Conservation (phyloP, 2,329 filamentous ascomycete species). For the Fusarium austroafricanum region DNA sequence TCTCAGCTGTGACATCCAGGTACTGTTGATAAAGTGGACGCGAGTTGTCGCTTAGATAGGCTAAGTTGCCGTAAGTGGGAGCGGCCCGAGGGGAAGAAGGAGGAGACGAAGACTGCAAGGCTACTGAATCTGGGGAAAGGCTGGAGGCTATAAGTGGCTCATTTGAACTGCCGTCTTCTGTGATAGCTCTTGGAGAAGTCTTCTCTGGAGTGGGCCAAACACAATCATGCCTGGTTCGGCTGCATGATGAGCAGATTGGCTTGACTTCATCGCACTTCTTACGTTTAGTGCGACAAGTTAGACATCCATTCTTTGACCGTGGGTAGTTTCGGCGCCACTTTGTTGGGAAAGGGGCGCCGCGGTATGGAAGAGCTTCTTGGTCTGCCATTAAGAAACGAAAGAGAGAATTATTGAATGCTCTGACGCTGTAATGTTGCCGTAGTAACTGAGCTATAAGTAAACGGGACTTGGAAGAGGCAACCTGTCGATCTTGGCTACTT, state of each 20-base stretch:
- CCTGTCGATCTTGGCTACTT: neutral
- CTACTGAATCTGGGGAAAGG: no score
- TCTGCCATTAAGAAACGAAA: neutral
- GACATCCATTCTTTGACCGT: conserved; percentile 15
- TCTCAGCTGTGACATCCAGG: conserved; percentile 1
- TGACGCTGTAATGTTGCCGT: no score
- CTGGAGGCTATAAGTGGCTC: neutral
- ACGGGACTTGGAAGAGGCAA: neutral
- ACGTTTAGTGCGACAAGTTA: conserved; percentile 13
- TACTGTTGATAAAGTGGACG: conserved; percentile 21
- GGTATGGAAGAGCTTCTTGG: neutral
- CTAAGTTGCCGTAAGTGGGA: conserved; percentile 4
- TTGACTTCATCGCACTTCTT: conserved; percentile 17
- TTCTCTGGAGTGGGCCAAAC: neutral
- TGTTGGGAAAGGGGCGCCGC: conserved; percentile 6
- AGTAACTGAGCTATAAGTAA: neutral
- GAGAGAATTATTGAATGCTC: neutral
- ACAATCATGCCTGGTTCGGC: neutral
- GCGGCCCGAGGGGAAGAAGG: neutral
- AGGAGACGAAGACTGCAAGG: neutral
- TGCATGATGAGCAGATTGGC: neutral
- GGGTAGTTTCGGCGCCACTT: conserved; percentile 21
- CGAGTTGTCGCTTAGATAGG: conserved; percentile 7
- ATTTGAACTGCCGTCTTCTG: neutral
- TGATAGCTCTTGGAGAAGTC: neutral